Base-by-base conservation (phyloP, 163 green algal genomes). In the Prototheca wickerhamii region DNA sequence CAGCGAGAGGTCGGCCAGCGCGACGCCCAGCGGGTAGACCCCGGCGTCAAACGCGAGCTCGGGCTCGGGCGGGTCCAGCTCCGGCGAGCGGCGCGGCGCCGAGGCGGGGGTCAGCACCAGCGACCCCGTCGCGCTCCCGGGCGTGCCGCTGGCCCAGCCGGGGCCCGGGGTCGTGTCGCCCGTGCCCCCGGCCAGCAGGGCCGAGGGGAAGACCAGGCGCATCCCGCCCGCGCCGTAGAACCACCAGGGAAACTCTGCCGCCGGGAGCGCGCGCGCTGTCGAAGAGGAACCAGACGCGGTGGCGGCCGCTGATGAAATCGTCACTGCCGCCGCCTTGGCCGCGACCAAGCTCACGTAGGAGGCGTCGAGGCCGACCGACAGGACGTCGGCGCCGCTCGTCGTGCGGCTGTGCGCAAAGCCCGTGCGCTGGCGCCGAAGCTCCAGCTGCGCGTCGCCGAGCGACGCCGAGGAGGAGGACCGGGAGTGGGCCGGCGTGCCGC, bases 11-110 rank as follows among this genome's bases (percentile, higher is more conserved):
- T 93, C 87, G 6, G 82, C 73, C 20, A 92, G 67, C 1, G 82
- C 89, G 55, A 96, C 81, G 44, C 84, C 87, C 30, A 95, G 77
- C 1, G 89, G 89, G 65, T 92, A 95, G 51, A 92, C 84, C 71
- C 93, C 80, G 43, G 76, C 64, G 74, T 96, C 89, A 72, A 96
- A 95, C 69, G 92, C 88, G 31, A 96, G 82, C 84, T 96, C 89
- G 0, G 88, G 88, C 70, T 96, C 89, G 12, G 65, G 71, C n/a
- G 60, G 49, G 34, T 75, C 69, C 5, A 4, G 23, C n/a, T 21
- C 5, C 18, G 20, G 46, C 1, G 0, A 5, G 23, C 28, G 51
- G 32, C 32, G 10, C 1, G 53, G 46, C 4, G 52, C 69, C 10
- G 32, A 35, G 3, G 52, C 59, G 0, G 60, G 60, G 21, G 51